Evolutionary conservation across 192 early-diverging fungal genomes (phyloP), one percentile per base, ranked within the genome.

Genomic region (Chytriomyces sp.): DNA sequence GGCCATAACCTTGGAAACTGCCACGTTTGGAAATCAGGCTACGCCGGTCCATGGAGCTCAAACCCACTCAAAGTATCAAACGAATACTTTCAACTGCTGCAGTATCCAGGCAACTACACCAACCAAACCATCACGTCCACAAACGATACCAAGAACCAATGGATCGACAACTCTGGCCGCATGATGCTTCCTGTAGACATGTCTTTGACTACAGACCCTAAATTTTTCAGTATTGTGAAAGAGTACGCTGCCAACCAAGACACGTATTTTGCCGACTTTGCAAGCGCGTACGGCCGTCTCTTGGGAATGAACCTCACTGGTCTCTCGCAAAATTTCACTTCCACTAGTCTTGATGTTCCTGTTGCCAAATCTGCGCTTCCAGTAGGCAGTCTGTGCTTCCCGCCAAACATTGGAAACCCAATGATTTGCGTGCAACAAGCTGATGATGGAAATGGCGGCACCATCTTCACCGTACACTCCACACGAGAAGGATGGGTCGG

Each of bases 1-100:
- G 92, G 91, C 44, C 92, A 93, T 77, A 81, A 87, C 28, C 75
- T 93, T 45, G 91, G 86, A 7, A 43, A 67, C 61, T 91, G 90
- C 81, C 90, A 92, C 74, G 60, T 78, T 16, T 87, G 91, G 69
- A 85, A 88, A 6, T 87, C 85, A 65, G 91, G 92, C 16, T 91
- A 81, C 79, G 82, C 83, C 60, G 90, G 90, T 71, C 57, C 75
- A 16, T 82, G 79, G 73, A 75, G 78, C 66, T 81, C 74, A 81
- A 84, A 81, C 63, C 81, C 83, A 20, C 47, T 49, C 28, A 11
- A 24, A 4, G 60, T 82, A 76, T 72, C 77, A 45, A 88, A 87
- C 60, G 76, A 77, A 69, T 90, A 82, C 84, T 88, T 84, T 64
- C 16, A 57, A 13, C 46, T 8, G 7, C 50, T 70, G 13, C 7